A percentile compares a stretch with the other conserved stretches of the same genome.
These are phyloP conservation scores for Hortiboletus campestris DNA, from an alignment of 768 basidiomycete species.

Conservation along the genomic window DNA sequence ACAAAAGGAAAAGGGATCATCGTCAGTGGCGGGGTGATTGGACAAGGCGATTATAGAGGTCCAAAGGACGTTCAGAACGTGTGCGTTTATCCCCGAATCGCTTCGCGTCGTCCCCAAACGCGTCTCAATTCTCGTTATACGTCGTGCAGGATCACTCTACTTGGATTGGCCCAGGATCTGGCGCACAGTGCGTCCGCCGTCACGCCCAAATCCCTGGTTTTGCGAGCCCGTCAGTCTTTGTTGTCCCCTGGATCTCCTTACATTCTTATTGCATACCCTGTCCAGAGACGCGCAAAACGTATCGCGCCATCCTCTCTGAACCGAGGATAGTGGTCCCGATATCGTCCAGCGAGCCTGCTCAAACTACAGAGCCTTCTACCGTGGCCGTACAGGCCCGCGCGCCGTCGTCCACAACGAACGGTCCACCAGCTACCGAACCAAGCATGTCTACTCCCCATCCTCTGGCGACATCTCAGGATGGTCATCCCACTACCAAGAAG, in stretches of 20 bases:
- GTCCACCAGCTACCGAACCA: background rate
- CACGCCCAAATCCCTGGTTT: slow-evolving; percentile 61
- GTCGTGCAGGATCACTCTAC: slow-evolving; percentile 54
- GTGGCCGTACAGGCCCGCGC: background rate
- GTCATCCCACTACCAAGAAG: slow-evolving; percentile 11
- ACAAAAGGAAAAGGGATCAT: slow-evolving; percentile 78
- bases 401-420: background rate
- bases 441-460: background rate
- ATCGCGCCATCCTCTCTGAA: slow-evolving; percentile 76
- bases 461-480: background rate
- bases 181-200: slow-evolving; percentile 63
- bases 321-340: slow-evolving; percentile 61
- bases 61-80: slow-evolving; percentile 76
- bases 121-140: background rate
- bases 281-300: slow-evolving; percentile 77
- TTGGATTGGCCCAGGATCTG: slow-evolving; percentile 66
- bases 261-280: background rate
- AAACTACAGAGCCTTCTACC: background rate
- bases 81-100: slow-evolving; percentile 39
- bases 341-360: background rate
- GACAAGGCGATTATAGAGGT: slow-evolving; percentile 61
- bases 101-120: background rate
- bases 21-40: slow-evolving; percentile 65
- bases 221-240: slow-evolving; percentile 65
- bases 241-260: background rate